Conservation (phyloP, 73 alveolate species). For the Blepharisma japonicum region DNA sequence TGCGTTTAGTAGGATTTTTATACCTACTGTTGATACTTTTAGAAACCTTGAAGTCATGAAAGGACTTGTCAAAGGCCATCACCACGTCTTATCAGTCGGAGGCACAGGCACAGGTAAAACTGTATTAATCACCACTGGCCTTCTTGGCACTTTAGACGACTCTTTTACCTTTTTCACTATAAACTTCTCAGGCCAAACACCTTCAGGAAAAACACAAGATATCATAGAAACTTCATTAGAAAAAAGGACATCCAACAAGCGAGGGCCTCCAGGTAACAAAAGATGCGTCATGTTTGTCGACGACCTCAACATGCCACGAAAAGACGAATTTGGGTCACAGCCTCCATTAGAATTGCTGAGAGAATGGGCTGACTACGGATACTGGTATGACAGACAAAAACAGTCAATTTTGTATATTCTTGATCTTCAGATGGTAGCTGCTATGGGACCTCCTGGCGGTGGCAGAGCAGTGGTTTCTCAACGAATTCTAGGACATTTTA, state of each 20-base stretch:
- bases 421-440: slow-evolving; percentile 85
- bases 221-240: slow-evolving; percentile 96
- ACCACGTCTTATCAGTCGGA: slow-evolving; percentile 88
- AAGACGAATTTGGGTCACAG: slow-evolving; percentile 96
- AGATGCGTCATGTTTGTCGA: slow-evolving; percentile 94
- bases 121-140: slow-evolving; percentile 70
- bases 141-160: slow-evolving; percentile 63
- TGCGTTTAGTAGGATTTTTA: slow-evolving; percentile 88
- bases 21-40: slow-evolving; percentile 92
- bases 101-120: slow-evolving; percentile 99
- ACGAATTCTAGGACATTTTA: slow-evolving; percentile 70
- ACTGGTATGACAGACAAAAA: slow-evolving; percentile 88
- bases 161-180: slow-evolving; percentile 85
- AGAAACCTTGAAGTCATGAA: slow-evolving; percentile 74
- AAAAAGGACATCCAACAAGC: slow-evolving; percentile 94
- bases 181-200: slow-evolving; percentile 95
- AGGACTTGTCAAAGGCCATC: slow-evolving; percentile 26
- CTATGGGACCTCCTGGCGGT: slow-evolving; percentile 98
- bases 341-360: slow-evolving; percentile 98
- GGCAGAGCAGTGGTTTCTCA: slow-evolving; percentile 90
- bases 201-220: slow-evolving; percentile 85
- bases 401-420: slow-evolving; percentile 55
- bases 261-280: slow-evolving; percentile 95
- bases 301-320: slow-evolving; percentile 99
- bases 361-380: slow-evolving; percentile 98